phyloP scores from a whole-genome alignment of 2,329 filamentous ascomycete species.

The Endoconidiophora laricicola region DNA sequence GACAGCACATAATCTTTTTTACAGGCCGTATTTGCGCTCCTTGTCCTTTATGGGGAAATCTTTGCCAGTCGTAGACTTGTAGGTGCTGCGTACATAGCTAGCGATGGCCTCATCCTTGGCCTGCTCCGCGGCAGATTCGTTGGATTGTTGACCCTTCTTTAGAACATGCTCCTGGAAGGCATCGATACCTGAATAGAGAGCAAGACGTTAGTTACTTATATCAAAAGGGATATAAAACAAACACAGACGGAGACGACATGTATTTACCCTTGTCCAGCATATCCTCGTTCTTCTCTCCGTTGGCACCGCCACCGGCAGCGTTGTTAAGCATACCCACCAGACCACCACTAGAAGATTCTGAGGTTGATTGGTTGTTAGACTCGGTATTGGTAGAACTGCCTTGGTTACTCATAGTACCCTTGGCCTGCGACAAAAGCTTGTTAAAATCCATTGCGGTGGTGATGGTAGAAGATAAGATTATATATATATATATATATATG shows the following conservation, averaged over 20 bases:
- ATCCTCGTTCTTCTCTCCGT: conserved; percentile 72
- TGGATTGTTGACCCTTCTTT: conserved; percentile 52
- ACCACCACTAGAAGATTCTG: conserved; percentile 31
- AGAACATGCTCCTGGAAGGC: conserved; percentile 61
- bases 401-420: conserved; percentile 10
- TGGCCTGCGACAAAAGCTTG: conserved; percentile 14
- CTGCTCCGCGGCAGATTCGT: conserved; percentile 60
- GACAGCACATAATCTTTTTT: background rate
- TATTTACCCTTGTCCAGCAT: conserved; percentile 58
- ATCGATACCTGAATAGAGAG: conserved; percentile 44
- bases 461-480: background rate
- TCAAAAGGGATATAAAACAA: background rate
- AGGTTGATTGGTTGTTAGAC: conserved; percentile 16
- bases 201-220: background rate
- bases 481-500: background rate
- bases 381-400: conserved; percentile 6
- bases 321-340: conserved; percentile 55
- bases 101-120: conserved; percentile 68
- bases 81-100: conserved; percentile 53
- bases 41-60: conserved; percentile 59
- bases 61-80: conserved; percentile 50
- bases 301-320: conserved; percentile 52
- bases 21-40: conserved; percentile 25
- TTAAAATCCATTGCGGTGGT: conserved; percentile 10
- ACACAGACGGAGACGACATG: background rate